phyloP scores from a whole-genome alignment of 768 basidiomycete genomes.

The Leucosporidium creatinivorum region DNA sequence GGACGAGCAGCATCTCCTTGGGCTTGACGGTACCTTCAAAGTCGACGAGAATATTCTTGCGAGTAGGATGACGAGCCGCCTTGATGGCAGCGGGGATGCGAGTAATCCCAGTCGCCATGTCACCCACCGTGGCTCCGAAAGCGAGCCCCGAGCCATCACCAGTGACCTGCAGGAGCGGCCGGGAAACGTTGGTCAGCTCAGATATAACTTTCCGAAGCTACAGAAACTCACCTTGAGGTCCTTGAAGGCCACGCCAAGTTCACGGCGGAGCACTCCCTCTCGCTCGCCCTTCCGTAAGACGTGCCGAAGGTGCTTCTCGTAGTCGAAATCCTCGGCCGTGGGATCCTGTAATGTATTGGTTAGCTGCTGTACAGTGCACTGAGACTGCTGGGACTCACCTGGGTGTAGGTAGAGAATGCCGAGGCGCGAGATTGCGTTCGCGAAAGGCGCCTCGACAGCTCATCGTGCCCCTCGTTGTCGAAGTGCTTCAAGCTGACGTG shows the following conservation, averaged over 20 bases:
- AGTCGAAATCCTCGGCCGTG: slow-evolving; percentile 24
- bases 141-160: slow-evolving; percentile 24
- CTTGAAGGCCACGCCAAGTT: slow-evolving; percentile 23
- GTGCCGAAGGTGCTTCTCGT: slow-evolving; percentile 26
- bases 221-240: slow-evolving; percentile 13
- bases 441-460: background rate
- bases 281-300: slow-evolving; percentile 22
- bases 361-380: background rate
- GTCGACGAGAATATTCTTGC: slow-evolving; percentile 47
- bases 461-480: background rate
- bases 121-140: background rate
- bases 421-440: background rate
- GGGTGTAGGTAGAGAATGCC: background rate
- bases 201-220: slow-evolving; percentile 2
- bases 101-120: slow-evolving; percentile 17
- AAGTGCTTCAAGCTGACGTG: background rate
- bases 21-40: slow-evolving; percentile 61
- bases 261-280: slow-evolving; percentile 11
- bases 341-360: slow-evolving; percentile 13
- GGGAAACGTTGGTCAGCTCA: slow-evolving; percentile 3
- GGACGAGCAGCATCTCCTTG: slow-evolving; percentile 66
- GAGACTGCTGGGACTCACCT: background rate
- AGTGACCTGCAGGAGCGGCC: slow-evolving; percentile 6
- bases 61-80: slow-evolving; percentile 15
- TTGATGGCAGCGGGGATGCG: slow-evolving; percentile 17